Base-by-base conservation (phyloP, 768 basidiomycete species). In the Clavaria fumosa region DNA sequence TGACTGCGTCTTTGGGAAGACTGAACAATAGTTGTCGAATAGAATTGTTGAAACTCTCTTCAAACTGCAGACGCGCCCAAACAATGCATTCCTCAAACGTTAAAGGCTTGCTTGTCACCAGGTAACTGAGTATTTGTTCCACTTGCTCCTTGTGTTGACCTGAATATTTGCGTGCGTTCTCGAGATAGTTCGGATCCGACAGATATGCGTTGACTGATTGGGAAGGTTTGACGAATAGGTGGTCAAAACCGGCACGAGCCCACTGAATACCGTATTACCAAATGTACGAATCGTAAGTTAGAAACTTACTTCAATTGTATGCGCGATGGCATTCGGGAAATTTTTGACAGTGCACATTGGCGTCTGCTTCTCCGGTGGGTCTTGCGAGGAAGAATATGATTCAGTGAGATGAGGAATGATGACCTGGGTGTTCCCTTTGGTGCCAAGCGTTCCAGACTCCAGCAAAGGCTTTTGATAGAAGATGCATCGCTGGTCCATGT, bases 401-500 rank as follows among this genome's bases (percentile, higher is more conserved):
- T 99, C 95, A 10, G 93, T 95, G 27, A 96, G 47, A 56, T 95
- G 73, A 15, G 93, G 95, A 35, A 96, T 71, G 40, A 99, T 70
- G 45, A 97, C 89, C 60, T 99, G 95, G 4, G 80, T 78, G 57
- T 97, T 99, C 45, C 89, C 95, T 61, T 97, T 96, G 24, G 95
- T 99, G 37, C 95, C 95, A 43, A 99, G 72, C 12, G 95, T 99
- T 6, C 95, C 95, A 10, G 95, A 96, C 50, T 99, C 95, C 30
- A 99, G 70, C 14, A 99, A 65, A 22, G 95, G 88, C 53, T 97
- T 99, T 54, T 78, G 70, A 61, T 85, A 96, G 64, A 96, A 85
- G 26, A 99, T 82, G 51, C 95, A 97, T 39, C 95, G 81, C 50
- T 89, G 81, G 53, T 99, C 95, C 93, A 99, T 96, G 61, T 99